Conservation (phyloP, 352 stramenopile species). For the Plasmopara halstedii region DNA sequence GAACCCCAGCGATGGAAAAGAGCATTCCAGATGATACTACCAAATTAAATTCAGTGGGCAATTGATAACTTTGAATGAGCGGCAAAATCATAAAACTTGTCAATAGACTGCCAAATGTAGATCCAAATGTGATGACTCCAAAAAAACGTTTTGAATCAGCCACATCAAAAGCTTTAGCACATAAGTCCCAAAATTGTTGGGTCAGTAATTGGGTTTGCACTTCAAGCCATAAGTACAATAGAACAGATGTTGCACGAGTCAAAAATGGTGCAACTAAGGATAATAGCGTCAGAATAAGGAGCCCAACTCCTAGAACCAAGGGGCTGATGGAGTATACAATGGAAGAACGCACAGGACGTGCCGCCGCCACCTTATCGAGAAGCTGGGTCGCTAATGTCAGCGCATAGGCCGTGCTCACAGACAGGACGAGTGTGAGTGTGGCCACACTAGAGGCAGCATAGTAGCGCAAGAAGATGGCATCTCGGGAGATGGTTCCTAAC, state of each 20-base stretch:
- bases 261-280: slow-evolving; percentile 41
- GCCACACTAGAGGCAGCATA: slow-evolving; percentile 68
- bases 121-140: slow-evolving; percentile 79
- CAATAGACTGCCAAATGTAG: slow-evolving; percentile 68
- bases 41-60: slow-evolving; percentile 70
- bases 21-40: slow-evolving; percentile 45
- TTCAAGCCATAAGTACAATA: slow-evolving; percentile 80
- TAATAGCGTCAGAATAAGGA: slow-evolving; percentile 36
- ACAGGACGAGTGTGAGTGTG: slow-evolving; percentile 61
- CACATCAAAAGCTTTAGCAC: slow-evolving; percentile 72
- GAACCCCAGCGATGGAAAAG: slow-evolving; percentile 46
- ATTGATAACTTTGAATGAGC: slow-evolving; percentile 30
- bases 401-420: slow-evolving; percentile 62
- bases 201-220: slow-evolving; percentile 64
- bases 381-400: slow-evolving; percentile 40
- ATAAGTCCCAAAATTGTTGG: slow-evolving; percentile 85
- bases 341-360: slow-evolving; percentile 17
- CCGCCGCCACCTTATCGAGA: slow-evolving; percentile 20
- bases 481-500: slow-evolving; percentile 68
- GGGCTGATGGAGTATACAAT: slow-evolving; percentile 51
- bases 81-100: slow-evolving; percentile 71
- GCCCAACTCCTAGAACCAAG: slow-evolving; percentile 26
- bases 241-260: slow-evolving; percentile 38
- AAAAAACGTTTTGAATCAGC: slow-evolving; percentile 82
- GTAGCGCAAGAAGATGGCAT: slow-evolving; percentile 74